Conservation (phyloP, 768 basidiomycete species). For the Mycena haematopus region DNA sequence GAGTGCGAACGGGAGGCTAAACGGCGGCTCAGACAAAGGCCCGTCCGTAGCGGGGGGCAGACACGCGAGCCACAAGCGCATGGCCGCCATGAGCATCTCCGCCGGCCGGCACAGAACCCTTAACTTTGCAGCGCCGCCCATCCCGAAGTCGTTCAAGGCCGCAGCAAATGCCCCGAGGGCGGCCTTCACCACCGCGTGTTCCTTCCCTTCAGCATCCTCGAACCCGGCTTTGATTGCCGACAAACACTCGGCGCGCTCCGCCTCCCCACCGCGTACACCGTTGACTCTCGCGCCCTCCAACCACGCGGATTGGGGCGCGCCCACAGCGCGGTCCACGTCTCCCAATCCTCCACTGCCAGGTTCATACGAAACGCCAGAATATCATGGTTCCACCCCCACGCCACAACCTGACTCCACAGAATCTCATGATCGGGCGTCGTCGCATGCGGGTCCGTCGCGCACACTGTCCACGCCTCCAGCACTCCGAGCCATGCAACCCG, state of each 20-base stretch:
- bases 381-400: constrained; percentile 77
- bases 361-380: constrained; percentile 47
- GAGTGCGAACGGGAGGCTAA: constrained; percentile 61
- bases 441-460: constrained; percentile 89
- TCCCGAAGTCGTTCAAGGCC: constrained; percentile 35
- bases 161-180: constrained; percentile 42
- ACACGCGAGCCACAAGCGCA: constrained; percentile 73
- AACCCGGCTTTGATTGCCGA: constrained; percentile 48
- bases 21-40: constrained; percentile 57
- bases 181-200: constrained; percentile 43
- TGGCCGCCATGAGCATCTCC: constrained; percentile 49
- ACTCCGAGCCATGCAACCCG: constrained; percentile 59
- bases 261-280: constrained; percentile 66
- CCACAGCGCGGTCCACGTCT: constrained; percentile 59
- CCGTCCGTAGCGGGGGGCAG: constrained; percentile 50
- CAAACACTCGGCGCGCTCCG: constrained; percentile 57
- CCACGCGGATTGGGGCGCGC: constrained; percentile 68
- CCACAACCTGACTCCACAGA: constrained; percentile 85
- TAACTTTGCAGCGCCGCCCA: constrained; percentile 24
- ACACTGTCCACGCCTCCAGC: constrained; percentile 76
- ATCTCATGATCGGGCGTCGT: constrained; percentile 89
- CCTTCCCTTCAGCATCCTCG: constrained; percentile 37
- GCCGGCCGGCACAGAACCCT: constrained; percentile 43
- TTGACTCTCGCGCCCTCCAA: constrained; percentile 81
- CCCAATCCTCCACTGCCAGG: constrained; percentile 40